Base-by-base conservation (phyloP, 305 asterid species). In the Plantago lanceolata region DNA sequence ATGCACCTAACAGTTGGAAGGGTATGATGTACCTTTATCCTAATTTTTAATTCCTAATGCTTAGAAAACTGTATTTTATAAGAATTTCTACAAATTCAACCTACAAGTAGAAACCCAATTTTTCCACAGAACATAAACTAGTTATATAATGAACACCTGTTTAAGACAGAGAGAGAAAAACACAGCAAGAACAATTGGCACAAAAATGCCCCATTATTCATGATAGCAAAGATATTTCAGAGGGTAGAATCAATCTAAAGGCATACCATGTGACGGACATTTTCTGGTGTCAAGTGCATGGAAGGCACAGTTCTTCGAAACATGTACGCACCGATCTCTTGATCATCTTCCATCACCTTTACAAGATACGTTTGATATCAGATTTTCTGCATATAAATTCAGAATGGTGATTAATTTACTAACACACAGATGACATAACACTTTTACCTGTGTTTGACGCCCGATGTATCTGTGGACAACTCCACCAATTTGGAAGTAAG, bases 291-390 rank as follows among this genome's bases (percentile, higher is more conserved):
- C 82, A 94, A 73, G 76, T 88, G 93, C 77, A 83, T 73, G 63
- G 90, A 86, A 71, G 99, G 99, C 68, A 94, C 97, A 18, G 99
- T 94, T 82, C 99, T 84, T 12, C 99, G 99, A 70, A 94, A 94
- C 99, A 94, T 94, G 76, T 87, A 94, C 17, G 99, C 97, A 63
- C 89, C 94, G 67, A 94, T 94, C 81, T 94, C 99, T 76, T 70
- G 95, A 79, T 90, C 97, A 77, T 94, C 96, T 83, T 94, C 97
- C 99, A 94, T 94, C 71, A 94, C 96, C 99, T 94, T 82, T 77
- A 71, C n/a, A 72, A 65, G 60, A 71, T n/a, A 61, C 55, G 50
- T 68, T 64, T 68, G 18, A 64, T 53, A 54, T 77, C 69, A 75
- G 61, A 35, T 47, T 19, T 53, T 57, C 20, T 56, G 35, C 43